Evolutionary conservation across 1,284 basidiomycete genomes (phyloP).

Genomic region (Vanrija humicola): DNA sequence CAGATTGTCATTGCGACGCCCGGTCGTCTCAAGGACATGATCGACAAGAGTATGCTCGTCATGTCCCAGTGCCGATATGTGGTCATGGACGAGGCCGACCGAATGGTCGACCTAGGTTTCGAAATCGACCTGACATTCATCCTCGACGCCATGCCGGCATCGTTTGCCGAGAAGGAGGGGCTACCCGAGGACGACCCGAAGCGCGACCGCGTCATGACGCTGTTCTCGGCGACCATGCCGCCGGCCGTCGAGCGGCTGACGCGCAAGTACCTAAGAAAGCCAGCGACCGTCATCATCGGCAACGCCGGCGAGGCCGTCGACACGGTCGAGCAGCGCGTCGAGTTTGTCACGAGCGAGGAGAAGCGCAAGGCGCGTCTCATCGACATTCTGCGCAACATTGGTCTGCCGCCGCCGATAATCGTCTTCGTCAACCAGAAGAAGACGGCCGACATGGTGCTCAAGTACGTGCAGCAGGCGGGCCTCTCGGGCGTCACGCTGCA

Average conservation of each 20-base stretch:
- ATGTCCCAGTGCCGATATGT: slow-evolving; percentile 95
- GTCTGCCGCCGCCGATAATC: slow-evolving; percentile 86
- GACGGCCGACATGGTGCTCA: slow-evolving; percentile 92
- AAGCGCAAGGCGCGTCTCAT: slow-evolving; percentile 80
- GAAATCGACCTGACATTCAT: slow-evolving; percentile 93
- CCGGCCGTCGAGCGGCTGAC: slow-evolving; percentile 90
- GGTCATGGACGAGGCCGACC: slow-evolving; percentile 98
- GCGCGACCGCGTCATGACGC: slow-evolving; percentile 77
- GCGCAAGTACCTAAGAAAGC: slow-evolving; percentile 85
- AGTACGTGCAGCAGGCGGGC: slow-evolving; percentile 80
- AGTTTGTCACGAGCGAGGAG: slow-evolving; percentile 88
- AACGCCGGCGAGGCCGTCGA: slow-evolving; percentile 96
- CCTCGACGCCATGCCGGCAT: slow-evolving; percentile 82
- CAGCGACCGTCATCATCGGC: slow-evolving; percentile 95
- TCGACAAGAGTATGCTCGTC: slow-evolving; percentile 91
- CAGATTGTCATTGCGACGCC: slow-evolving; percentile 99
- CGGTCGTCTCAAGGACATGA: slow-evolving; percentile 93
- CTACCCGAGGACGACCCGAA: slow-evolving; percentile 43
- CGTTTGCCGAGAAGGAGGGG: slow-evolving; percentile 78
- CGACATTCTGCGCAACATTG: slow-evolving; percentile 82
- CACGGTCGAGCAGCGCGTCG: slow-evolving; percentile 93
- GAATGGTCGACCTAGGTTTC: slow-evolving; percentile 97
- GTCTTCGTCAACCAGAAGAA: slow-evolving; percentile 99
- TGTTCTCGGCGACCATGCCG: slow-evolving; percentile 99
- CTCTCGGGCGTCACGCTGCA: slow-evolving; percentile 83